These are phyloP conservation scores for Solanum chaucha DNA, from an alignment of 257 asterid genomes.

Conservation along the genomic window DNA sequence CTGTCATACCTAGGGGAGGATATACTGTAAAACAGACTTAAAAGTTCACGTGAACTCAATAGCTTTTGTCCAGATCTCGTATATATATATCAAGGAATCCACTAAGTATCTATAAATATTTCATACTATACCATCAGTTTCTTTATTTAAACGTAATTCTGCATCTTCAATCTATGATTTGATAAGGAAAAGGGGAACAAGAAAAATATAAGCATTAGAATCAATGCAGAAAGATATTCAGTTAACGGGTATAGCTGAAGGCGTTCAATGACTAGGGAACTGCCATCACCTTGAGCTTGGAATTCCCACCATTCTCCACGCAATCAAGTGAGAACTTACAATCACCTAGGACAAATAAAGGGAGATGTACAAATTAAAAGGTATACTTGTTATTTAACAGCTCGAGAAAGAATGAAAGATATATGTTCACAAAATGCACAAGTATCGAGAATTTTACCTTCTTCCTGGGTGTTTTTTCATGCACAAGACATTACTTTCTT, in stretches of 20 bases:
- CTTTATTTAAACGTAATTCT: neutral
- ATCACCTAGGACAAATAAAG: neutral
- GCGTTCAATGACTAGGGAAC: neutral
- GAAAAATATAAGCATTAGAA: neutral
- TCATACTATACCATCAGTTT: too few relatives aligned
- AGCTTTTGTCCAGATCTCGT: neutral
- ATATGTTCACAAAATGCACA: neutral
- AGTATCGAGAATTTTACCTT: neutral
- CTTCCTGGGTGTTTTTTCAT: neutral
- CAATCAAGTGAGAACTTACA: neutral
- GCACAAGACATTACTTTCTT: neutral
- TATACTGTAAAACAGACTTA: neutral
- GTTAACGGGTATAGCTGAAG: neutral
- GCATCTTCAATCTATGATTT: neutral
- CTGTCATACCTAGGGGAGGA: neutral
- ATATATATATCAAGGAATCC: neutral
- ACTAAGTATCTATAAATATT: neutral
- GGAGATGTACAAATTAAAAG: neutral
- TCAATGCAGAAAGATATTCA: neutral
- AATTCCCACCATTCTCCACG: neutral
- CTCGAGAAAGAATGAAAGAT: neutral
- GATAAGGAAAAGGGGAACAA: neutral
- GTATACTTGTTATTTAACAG: neutral
- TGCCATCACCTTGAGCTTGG: neutral
- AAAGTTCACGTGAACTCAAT: neutral